phyloP scores from a whole-genome alignment of 164 flowering plant genomes.

The Umbellularia californica region DNA sequence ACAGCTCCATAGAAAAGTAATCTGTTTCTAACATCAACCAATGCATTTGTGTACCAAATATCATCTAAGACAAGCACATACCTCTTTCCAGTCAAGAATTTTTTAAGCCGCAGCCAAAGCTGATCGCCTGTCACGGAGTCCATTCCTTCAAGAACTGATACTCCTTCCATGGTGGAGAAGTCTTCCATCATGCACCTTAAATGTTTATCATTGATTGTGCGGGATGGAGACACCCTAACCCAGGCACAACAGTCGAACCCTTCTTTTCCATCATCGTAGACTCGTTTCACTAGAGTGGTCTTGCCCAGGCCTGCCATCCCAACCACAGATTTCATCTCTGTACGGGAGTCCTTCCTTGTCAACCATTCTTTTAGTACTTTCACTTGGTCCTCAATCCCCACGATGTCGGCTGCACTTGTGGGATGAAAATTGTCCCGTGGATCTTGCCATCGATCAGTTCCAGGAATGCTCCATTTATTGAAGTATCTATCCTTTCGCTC shows the following conservation, averaged over 20 bases:
- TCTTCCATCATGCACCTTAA: conserved; percentile 3
- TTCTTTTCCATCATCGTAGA: conserved; percentile 7
- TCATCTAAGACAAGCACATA: conserved; percentile 39
- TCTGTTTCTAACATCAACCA: conserved; percentile 22
- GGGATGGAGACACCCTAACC: conserved; percentile 12
- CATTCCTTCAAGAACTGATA: background rate
- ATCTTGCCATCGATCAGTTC: background rate
- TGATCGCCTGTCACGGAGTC: conserved; percentile 21
- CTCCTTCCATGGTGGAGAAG: background rate
- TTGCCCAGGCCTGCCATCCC: conserved; percentile 26
- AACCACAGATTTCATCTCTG: background rate
- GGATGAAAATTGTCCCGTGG: background rate
- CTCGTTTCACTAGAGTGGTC: conserved; percentile 16
- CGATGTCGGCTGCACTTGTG: background rate
- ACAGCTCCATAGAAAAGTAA: conserved; percentile 18
- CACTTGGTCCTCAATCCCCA: background rate
- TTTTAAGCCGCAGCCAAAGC: conserved; percentile 10
- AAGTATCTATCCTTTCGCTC: background rate
- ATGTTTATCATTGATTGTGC: background rate
- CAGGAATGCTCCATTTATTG: too few relatives aligned
- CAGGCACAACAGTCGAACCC: conserved; percentile 19
- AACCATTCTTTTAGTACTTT: conserved; percentile 2
- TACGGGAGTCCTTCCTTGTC: conserved; percentile 18
- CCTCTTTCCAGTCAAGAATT: background rate
- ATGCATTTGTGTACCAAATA: conserved; percentile 24